Percentiles rank a stretch among this genome's conserved stretches.
Conservation (phyloP, 1,284 basidiomycete species). For the Puccinia brachypodii region DNA sequence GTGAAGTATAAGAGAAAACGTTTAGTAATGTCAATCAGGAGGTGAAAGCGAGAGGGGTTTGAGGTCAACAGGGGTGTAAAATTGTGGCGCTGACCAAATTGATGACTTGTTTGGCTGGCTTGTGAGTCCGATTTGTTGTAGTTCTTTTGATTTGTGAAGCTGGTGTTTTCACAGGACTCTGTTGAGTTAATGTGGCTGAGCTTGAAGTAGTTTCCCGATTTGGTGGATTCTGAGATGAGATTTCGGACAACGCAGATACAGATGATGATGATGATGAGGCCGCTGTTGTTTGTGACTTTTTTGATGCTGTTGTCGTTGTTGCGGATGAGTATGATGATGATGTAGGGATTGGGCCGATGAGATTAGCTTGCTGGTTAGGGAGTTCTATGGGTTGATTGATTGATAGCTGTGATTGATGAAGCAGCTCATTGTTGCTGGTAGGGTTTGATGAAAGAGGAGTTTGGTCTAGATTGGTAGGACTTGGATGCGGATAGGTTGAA, state of each 20-base stretch:
- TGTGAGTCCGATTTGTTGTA: not conserved
- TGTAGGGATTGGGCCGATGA: not conserved
- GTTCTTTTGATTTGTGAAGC: not conserved
- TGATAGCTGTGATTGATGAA: not conserved
- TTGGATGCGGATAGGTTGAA: not conserved
- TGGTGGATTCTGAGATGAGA: not conserved
- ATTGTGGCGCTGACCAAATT: slow-evolving; percentile 37
- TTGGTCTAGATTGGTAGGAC: too few species aligned
- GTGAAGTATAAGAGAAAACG: not conserved
- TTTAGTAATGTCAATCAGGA: too few species aligned
- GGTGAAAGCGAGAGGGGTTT: slow-evolving; percentile 20
- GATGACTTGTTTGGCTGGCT: slow-evolving; percentile 41
- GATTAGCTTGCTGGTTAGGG: not conserved
- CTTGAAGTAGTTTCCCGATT: not conserved
- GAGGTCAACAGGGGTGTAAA: not conserved
- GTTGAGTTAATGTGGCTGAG: not conserved
- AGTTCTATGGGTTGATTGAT: not conserved
- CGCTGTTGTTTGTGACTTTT: not conserved
- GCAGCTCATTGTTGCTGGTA: too few species aligned
- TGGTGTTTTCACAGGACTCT: not conserved
- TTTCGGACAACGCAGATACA: not conserved
- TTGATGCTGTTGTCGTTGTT: not conserved
- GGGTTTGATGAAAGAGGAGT: too few species aligned
- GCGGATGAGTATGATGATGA: not conserved
- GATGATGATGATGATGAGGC: not conserved